Conservation (phyloP, 169 alveolate species). For the Plasmodium yoelii region DNA sequence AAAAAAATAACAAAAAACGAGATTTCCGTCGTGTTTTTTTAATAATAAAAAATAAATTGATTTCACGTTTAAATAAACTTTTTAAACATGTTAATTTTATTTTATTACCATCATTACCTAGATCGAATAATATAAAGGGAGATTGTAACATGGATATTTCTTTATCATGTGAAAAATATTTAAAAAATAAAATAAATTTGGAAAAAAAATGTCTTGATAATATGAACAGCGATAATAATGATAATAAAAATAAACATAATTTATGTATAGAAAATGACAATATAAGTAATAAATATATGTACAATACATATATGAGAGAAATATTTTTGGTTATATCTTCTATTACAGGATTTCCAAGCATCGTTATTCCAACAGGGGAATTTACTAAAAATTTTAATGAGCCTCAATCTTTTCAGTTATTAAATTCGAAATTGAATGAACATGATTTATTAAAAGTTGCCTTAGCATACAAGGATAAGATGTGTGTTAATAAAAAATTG, state of each 20-base stretch:
- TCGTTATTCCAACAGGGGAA: conserved; percentile 56
- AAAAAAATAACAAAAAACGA: conserved; percentile 12
- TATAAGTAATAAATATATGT: background rate
- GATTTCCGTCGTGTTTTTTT: conserved; percentile 2
- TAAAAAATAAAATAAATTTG: background rate
- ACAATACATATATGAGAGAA: conserved; percentile 66
- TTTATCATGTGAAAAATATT: background rate
- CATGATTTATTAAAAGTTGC: conserved; percentile 38
- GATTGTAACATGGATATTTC: background rate
- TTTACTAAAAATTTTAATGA: conserved; percentile 49
- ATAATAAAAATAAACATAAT: background rate
- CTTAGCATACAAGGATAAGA: conserved; percentile 45
- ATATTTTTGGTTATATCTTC: conserved; percentile 44
- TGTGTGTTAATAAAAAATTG: conserved; percentile 31
- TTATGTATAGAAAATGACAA: too few relatives aligned
- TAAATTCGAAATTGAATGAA: conserved; percentile 22
- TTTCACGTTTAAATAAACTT: background rate
- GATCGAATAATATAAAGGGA: conserved; percentile 35
- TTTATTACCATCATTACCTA: conserved; percentile 59
- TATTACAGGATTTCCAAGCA: conserved; percentile 47
- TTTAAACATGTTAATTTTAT: conserved; percentile 27
- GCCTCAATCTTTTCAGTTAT: conserved; percentile 41
- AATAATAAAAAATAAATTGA: conserved; percentile 10
- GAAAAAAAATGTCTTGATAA: background rate
- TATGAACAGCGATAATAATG: background rate